Percentiles rank a stretch among this genome's conserved stretches.
Conservation (phyloP, 2,329 filamentous ascomycete species). For the Fusarium citri region DNA sequence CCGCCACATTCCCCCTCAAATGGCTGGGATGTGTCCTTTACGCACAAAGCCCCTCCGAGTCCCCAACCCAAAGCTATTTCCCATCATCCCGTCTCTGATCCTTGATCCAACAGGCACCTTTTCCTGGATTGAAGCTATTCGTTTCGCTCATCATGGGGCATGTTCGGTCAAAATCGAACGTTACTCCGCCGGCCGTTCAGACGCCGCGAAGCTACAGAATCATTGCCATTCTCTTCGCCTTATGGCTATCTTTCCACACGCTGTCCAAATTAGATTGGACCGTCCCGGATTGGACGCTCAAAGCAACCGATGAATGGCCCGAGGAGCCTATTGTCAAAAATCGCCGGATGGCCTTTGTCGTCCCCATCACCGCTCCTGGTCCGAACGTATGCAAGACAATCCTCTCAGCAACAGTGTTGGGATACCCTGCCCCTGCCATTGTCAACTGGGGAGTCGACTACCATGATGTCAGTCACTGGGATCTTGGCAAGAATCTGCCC, state of each 20-base stretch:
- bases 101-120: fast-evolving
- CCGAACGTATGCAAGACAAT: conserved; percentile 3
- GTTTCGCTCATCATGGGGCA: not conserved
- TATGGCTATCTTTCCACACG: not conserved
- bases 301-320: not conserved
- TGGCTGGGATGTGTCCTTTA: not conserved
- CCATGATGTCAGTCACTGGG: not conserved
- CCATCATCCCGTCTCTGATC: not conserved
- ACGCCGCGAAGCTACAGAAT: not conserved
- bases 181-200: not conserved
- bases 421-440: conserved; percentile 1
- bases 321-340: not conserved
- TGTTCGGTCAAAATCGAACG: not conserved
- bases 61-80: not conserved
- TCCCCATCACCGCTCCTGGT: not conserved
- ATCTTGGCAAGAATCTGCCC: not conserved
- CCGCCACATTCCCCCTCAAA: not conserved
- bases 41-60: fast-evolving
- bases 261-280: fast-evolving
- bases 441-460: conserved; percentile 3
- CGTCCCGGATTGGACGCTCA: not conserved
- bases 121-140: not conserved
- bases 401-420: not conserved
- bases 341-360: not conserved
- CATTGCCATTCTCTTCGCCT: fast-evolving